phyloP scores from a whole-genome alignment of 2,329 filamentous ascomycete species.

The Chaetomium olivaceum region DNA sequence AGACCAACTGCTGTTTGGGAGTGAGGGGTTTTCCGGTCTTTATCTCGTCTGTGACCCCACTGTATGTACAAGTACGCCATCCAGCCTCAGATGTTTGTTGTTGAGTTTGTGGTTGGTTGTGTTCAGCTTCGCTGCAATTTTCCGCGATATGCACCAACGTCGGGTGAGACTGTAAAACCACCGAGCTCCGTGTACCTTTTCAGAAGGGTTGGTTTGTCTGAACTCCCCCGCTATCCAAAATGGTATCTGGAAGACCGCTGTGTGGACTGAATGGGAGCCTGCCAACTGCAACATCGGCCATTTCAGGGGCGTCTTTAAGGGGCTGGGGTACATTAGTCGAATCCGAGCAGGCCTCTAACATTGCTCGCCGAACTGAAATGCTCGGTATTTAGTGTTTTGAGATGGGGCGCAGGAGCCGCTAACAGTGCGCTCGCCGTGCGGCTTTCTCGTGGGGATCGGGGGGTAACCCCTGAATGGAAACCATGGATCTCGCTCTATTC shows the following conservation, averaged over 20 bases:
- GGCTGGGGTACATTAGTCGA: conserved; percentile 12
- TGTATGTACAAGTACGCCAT: conserved; percentile 37
- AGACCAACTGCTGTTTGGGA: conserved; percentile 22
- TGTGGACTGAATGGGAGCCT: conserved; percentile 32
- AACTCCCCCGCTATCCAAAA: conserved; percentile 45
- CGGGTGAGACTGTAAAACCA: conserved; percentile 37
- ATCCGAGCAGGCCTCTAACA: conserved; percentile 17
- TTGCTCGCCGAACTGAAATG: conserved; percentile 21
- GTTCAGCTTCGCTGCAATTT: conserved; percentile 36
- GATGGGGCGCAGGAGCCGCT: background rate
- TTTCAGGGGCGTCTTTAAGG: background rate
- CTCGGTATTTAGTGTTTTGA: conserved; percentile 20
- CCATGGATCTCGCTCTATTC: background rate
- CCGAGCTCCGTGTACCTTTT: conserved; percentile 34
- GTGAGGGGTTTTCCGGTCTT: conserved; percentile 39
- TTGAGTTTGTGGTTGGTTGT: background rate
- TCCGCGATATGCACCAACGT: conserved; percentile 31
- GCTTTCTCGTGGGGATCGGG: background rate
- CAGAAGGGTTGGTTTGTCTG: conserved; percentile 42
- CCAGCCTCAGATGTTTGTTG: background rate
- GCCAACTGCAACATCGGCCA: background rate
- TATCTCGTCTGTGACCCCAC: conserved; percentile 48
- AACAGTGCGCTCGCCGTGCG: background rate
- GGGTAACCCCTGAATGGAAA: background rate
- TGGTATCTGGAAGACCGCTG: conserved; percentile 40